Evolutionary conservation across 2,329 filamentous ascomycete genomes (phyloP).

Genomic region (Zopfia rhizophila): DNA sequence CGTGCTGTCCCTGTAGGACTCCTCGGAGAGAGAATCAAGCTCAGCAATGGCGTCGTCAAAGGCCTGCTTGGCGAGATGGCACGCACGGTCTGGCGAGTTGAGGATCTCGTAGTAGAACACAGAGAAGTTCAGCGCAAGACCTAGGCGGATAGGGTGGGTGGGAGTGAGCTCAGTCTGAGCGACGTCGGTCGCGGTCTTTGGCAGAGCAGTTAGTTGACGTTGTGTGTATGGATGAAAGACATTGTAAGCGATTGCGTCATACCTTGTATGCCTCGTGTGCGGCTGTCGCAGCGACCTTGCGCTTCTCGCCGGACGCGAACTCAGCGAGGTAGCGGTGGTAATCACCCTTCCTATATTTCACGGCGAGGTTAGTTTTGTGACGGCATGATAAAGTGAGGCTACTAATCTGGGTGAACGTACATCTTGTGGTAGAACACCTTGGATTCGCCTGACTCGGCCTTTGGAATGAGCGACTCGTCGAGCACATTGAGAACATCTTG

Average conservation of each 20-base stretch:
- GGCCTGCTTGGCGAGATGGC: slow-evolving; percentile 98
- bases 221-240: slow-evolving; percentile 12
- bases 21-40: slow-evolving; percentile 96
- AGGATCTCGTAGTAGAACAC: slow-evolving; percentile 99
- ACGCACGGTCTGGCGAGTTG: slow-evolving; percentile 96
- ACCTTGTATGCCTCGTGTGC: slow-evolving; percentile 99
- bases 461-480: slow-evolving; percentile 92
- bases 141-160: slow-evolving; percentile 97
- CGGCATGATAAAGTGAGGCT: background rate
- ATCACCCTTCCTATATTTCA: slow-evolving; percentile 83
- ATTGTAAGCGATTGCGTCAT: slow-evolving; percentile 49
- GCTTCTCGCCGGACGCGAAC: slow-evolving; percentile 92
- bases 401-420: slow-evolving; percentile 65
- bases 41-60: slow-evolving; percentile 99
- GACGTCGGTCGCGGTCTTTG: slow-evolving; percentile 93
- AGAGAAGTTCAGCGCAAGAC: slow-evolving; percentile 98
- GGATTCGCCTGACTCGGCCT: slow-evolving; percentile 95
- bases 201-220: slow-evolving; percentile 30
- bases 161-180: slow-evolving; percentile 97
- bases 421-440: slow-evolving; percentile 99
- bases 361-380: slow-evolving; percentile 19
- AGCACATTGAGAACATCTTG: slow-evolving; percentile 96
- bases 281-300: slow-evolving; percentile 85
- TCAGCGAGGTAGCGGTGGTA: slow-evolving; percentile 96
- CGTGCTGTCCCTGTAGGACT: slow-evolving; percentile 98